These are phyloP conservation scores for Cerrena zonata DNA, from an alignment of 1,284 basidiomycete species.

Conservation along the genomic window DNA sequence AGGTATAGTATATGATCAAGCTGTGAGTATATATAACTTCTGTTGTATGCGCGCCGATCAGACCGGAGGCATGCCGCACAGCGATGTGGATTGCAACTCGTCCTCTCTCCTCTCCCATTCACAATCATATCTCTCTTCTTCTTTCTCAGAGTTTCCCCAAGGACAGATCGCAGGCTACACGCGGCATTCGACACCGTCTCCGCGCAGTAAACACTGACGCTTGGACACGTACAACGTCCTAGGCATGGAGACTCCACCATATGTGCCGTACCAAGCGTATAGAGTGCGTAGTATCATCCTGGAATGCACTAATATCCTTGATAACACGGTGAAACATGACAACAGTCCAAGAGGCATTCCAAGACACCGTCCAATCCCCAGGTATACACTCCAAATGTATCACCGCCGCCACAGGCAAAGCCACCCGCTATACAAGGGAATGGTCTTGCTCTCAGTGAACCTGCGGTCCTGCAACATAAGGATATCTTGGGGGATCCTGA, in stretches of 20 bases:
- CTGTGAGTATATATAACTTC: too few species aligned
- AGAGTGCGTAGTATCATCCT: constrained; percentile 37
- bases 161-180: not conserved
- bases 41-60: too few species aligned
- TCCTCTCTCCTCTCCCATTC: too few species aligned
- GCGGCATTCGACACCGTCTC: not conserved
- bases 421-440: constrained; percentile 15
- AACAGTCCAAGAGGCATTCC: constrained; percentile 68
- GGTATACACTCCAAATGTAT: constrained; percentile 27
- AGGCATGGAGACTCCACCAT: constrained; percentile 19
- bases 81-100: too few species aligned
- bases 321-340: not conserved
- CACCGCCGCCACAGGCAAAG: constrained; percentile 25
- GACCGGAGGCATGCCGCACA: too few species aligned
- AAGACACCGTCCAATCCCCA: constrained; percentile 43
- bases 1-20: not conserved
- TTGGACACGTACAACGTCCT: not conserved
- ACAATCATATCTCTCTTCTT: too few species aligned
- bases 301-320: constrained; percentile 9
- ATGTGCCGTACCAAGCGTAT: constrained; percentile 71
- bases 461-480: constrained; percentile 13
- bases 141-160: too few species aligned
- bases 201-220: not conserved
- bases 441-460: constrained; percentile 20
- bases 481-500: constrained; percentile 6